Evolutionary conservation across 2,329 filamentous ascomycete genomes (phyloP).

Genomic region (Thielaviopsis populi): DNA sequence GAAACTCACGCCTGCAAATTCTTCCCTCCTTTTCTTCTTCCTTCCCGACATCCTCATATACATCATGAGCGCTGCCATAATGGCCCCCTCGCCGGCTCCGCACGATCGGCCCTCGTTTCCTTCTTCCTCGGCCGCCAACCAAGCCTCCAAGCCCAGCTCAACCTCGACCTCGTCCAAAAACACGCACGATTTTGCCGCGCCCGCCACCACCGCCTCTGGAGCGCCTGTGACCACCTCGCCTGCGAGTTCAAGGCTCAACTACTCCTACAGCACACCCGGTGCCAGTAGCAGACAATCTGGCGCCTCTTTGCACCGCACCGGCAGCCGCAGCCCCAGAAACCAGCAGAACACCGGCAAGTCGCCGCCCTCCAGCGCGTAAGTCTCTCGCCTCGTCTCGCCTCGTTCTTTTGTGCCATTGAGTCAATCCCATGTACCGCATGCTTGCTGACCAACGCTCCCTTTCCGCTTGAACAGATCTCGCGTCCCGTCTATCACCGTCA

Average conservation of each 20-base stretch:
- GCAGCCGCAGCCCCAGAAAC: slow-evolving; percentile 17
- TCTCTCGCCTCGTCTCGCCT: slow-evolving; percentile 19
- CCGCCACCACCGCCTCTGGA: slow-evolving; percentile 18
- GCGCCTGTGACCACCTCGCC: slow-evolving; percentile 29
- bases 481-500: slow-evolving; percentile 73
- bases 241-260: slow-evolving; percentile 33
- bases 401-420: slow-evolving; percentile 1
- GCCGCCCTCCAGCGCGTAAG: slow-evolving; percentile 47
- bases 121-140: slow-evolving; percentile 21
- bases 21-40: not conserved
- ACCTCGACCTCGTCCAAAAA: slow-evolving; percentile 30
- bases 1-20: not conserved
- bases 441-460: slow-evolving; percentile 18
- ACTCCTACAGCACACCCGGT: slow-evolving; percentile 20
- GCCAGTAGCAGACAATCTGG: not conserved
- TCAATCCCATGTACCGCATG: not conserved
- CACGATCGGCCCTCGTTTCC: slow-evolving; percentile 45
- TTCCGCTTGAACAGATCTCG: slow-evolving; percentile 38
- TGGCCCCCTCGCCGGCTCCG: slow-evolving; percentile 53
- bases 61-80: slow-evolving; percentile 53
- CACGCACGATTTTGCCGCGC: slow-evolving; percentile 23
- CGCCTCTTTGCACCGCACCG: slow-evolving; percentile 7
- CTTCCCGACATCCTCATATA: not conserved
- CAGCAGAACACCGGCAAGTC: slow-evolving; percentile 31
- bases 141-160: slow-evolving; percentile 3